phyloP scores from a whole-genome alignment of 495 filamentous ascomycete genomes.

The Neurospora tetrasperma region DNA sequence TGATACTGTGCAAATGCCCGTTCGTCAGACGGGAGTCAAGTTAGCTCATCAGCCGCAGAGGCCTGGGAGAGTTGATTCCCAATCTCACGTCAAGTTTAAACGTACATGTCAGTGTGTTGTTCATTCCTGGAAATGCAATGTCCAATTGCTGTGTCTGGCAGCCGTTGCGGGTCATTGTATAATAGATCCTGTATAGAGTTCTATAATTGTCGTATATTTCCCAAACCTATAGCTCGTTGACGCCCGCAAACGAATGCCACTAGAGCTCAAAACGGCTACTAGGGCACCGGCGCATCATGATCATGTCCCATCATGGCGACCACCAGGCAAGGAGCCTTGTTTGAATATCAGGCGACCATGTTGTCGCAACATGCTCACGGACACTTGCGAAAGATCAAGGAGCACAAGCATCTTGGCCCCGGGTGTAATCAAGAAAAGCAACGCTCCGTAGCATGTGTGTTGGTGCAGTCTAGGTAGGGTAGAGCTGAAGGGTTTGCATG shows the following conservation, averaged over 20 bases:
- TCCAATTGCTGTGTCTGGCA: neutral
- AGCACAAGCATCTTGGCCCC: neutral
- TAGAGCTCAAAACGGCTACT: neutral
- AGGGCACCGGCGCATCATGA: neutral
- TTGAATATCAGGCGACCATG: neutral
- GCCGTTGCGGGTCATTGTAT: neutral
- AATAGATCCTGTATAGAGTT: neutral
- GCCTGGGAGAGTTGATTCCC: neutral
- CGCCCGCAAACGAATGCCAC: neutral
- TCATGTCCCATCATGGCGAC: neutral
- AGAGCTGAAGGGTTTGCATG: neutral
- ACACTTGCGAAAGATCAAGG: neutral
- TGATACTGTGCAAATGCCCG: neutral
- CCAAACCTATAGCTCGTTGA: neutral
- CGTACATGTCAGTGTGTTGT: neutral
- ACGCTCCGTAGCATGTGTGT: neutral
- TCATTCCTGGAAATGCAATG: neutral
- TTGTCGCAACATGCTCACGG: neutral
- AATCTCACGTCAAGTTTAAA: neutral
- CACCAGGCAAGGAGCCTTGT: neutral
- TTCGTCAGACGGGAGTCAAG: neutral
- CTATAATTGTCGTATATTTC: neutral
- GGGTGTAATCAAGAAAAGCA: neutral
- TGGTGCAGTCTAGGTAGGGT: neutral
- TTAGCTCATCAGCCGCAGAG: neutral